A percentile compares a stretch with the other conserved stretches of the same genome.
Conservation (phyloP, 257 asterid genomes). For the Fraxinus quadrangulata region DNA sequence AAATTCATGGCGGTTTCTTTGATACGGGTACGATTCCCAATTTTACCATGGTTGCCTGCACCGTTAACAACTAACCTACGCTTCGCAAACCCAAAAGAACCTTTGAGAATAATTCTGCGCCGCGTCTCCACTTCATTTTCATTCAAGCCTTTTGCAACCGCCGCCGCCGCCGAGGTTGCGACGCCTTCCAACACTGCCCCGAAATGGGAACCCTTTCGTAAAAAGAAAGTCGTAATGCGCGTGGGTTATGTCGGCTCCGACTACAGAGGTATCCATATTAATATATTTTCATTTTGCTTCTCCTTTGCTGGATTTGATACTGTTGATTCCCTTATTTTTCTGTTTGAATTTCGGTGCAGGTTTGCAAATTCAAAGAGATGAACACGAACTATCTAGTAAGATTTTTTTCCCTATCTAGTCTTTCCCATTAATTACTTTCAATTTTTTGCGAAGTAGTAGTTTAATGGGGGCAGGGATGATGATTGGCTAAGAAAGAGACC, state of each 20-base stretch:
- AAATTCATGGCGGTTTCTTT: conserved; percentile 47
- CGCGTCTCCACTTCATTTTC: conserved; percentile 35
- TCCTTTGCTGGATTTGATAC: not conserved
- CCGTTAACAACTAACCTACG: conserved; percentile 23
- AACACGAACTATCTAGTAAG: conserved; percentile 66
- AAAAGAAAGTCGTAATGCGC: conserved; percentile 96
- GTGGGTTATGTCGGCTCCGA: conserved; percentile 93
- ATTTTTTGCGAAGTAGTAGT: not conserved
- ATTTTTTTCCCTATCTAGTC: not conserved
- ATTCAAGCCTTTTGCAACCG: conserved; percentile 23
- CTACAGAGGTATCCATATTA: conserved; percentile 56
- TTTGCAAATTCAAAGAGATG: conserved; percentile 84
- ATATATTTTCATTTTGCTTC: not conserved
- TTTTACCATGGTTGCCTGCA: conserved; percentile 36
- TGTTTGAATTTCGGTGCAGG: conserved; percentile 45
- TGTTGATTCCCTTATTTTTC: not conserved
- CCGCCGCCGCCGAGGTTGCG: conserved; percentile 2
- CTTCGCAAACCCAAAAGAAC: conserved; percentile 29
- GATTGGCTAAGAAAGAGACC: conserved; percentile 7
- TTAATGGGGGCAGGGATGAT: not conserved
- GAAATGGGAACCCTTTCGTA: conserved; percentile 78
- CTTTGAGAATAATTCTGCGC: conserved; percentile 23
- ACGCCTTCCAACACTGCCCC: conserved; percentile 22
- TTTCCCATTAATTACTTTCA: not conserved
- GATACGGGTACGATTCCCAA: conserved; percentile 36